Evolutionary conservation across 2,329 filamentous ascomycete species (phyloP).

Genomic region (Aureobasidium sp.): DNA sequence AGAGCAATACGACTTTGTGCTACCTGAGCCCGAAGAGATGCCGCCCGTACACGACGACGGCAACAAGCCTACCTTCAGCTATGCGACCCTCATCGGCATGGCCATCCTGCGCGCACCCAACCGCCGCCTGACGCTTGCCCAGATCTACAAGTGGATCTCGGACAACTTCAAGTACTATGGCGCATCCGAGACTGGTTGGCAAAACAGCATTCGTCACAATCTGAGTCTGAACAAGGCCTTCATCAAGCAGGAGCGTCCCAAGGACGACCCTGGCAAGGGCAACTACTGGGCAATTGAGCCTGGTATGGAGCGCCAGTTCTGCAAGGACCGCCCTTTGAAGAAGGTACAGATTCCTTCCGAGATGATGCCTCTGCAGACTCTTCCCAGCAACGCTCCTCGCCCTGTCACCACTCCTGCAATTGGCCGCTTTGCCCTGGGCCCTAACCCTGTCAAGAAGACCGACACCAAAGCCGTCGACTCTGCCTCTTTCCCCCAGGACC

Average conservation of each 20-base stretch:
- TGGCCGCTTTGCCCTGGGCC: slow-evolving; percentile 28
- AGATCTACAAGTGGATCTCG: slow-evolving; percentile 99
- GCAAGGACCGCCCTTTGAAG: slow-evolving; percentile 57
- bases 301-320: slow-evolving; percentile 84
- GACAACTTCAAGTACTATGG: slow-evolving; percentile 86
- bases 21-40: slow-evolving; percentile 72
- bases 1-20: slow-evolving; percentile 40
- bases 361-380: slow-evolving; percentile 23
- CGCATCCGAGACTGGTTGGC: slow-evolving; percentile 81
- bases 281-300: slow-evolving; percentile 93
- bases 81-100: slow-evolving; percentile 93
- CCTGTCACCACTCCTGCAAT: slow-evolving; percentile 33
- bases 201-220: slow-evolving; percentile 98
- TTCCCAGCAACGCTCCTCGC: slow-evolving; percentile 20
- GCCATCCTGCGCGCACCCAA: slow-evolving; percentile 81
- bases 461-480: slow-evolving; percentile 40
- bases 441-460: slow-evolving; percentile 22
- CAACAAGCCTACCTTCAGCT: slow-evolving; percentile 82
- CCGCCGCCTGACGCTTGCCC: slow-evolving; percentile 76
- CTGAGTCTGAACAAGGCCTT: slow-evolving; percentile 95
- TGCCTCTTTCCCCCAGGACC: slow-evolving; percentile 43
- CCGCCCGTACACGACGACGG: slow-evolving; percentile 77
- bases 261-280: slow-evolving; percentile 94
- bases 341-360: slow-evolving; percentile 46
- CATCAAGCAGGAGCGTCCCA: slow-evolving; percentile 88